Evolutionary conservation across 441 rosid species (phyloP).

Genomic region (Bruguiera hainesii): DNA sequence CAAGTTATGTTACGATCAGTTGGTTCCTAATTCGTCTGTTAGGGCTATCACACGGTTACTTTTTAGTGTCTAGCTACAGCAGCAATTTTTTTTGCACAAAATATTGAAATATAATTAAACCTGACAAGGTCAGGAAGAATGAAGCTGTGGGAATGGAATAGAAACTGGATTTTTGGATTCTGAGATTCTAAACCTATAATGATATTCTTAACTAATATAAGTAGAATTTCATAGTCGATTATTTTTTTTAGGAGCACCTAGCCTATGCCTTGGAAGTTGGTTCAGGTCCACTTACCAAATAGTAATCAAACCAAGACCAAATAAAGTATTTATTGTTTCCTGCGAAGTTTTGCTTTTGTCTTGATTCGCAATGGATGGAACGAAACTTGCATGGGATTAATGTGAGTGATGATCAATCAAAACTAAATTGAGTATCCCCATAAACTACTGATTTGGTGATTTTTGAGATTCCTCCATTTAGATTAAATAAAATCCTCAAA

Average conservation of each 20-base stretch:
- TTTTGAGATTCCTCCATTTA: constrained; percentile 47
- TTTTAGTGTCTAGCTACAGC: not conserved
- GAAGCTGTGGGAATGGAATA: constrained; percentile 93
- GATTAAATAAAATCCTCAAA: constrained; percentile 26
- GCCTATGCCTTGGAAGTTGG: constrained; percentile 57
- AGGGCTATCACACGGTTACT: constrained; percentile 11
- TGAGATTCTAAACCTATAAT: constrained; percentile 29
- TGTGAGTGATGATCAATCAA: constrained; percentile 7
- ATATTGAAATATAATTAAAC: constrained; percentile 3
- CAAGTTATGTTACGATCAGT: not conserved
- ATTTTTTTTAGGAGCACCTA: constrained; percentile 11
- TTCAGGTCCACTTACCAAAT: constrained; percentile 43
- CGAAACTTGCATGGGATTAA: constrained; percentile 26
- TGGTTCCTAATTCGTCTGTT: constrained; percentile 19
- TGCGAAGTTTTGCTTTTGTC: constrained; percentile 8
- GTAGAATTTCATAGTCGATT: constrained; percentile 26
- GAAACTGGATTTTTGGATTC: constrained; percentile 60
- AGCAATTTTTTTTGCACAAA: too few relatives aligned
- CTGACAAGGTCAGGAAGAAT: constrained; percentile 85
- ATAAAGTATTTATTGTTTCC: not conserved
- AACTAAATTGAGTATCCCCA: constrained; percentile 36
- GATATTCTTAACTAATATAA: constrained; percentile 29
- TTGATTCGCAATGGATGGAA: constrained; percentile 25
- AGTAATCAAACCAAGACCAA: constrained; percentile 38
- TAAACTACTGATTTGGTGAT: constrained; percentile 48